A percentile compares a stretch with the other conserved stretches of the same genome.
Conservation (phyloP, 306 rosid species). For the Nissolia schottii region DNA sequence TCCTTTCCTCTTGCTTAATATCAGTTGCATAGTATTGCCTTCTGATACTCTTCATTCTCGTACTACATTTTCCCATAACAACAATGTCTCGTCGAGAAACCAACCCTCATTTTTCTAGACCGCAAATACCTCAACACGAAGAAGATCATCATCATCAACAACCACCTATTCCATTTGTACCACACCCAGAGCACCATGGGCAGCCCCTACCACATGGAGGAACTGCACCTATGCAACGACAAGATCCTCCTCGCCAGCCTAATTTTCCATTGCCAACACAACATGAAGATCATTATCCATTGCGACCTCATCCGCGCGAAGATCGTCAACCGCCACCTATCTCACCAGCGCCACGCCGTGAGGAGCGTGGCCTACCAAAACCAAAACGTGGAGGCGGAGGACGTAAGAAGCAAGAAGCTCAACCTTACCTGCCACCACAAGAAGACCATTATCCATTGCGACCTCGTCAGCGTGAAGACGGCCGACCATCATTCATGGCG, state of each 20-base stretch:
- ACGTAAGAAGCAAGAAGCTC: slow-evolving; percentile 7
- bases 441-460: background rate
- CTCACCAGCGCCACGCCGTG: background rate
- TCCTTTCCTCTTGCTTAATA: slow-evolving; percentile 31
- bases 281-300: background rate
- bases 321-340: background rate
- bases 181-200: slow-evolving; percentile 1
- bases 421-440: background rate
- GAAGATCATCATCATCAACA: slow-evolving; percentile 19
- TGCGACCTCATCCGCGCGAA: background rate
- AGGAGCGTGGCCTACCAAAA: background rate
- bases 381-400: background rate
- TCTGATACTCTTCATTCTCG: slow-evolving; percentile 18
- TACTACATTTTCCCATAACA: background rate
- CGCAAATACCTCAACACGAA: slow-evolving; percentile 16
- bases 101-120: slow-evolving; percentile 67
- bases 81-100: slow-evolving; percentile 55
- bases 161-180: slow-evolving; percentile 13
- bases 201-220: background rate
- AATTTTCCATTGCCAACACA: background rate
- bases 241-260: background rate
- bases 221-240: background rate
- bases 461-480: background rate
- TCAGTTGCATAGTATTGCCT: slow-evolving; percentile 15
- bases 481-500: background rate